Base-by-base conservation (phyloP, 164 flowering plant species). In the Kalanchoe fedtschenkoi region DNA sequence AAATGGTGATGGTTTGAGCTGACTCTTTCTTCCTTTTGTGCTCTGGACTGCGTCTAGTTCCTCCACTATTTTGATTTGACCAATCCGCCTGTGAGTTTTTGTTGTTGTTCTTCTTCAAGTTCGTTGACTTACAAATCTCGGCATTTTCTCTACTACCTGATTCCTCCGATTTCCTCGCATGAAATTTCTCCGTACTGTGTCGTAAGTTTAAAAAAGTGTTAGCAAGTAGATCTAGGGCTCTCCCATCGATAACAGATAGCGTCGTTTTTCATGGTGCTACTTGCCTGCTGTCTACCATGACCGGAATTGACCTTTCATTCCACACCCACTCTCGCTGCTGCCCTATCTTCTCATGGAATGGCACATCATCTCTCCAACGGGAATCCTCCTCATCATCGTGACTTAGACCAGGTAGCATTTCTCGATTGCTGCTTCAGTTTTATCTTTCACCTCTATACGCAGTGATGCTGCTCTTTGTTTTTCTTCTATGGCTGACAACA, bases 261-360 rank as follows among this genome's bases (percentile, higher is more conserved):
- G 29, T 47, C 29, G 30, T 8, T 22, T 47, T 47, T 47, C 28
- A 47, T 47, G n/a, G n/a, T n/a, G n/a, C n/a, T n/a, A n/a, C n/a
- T n/a, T n/a, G 54, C 24, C 28, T 29, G 54, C 54, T 19, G 54
- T 21, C 29, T 21, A 47, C 16, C 54, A 47, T 47, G 54, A 47
- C 54, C 29, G 54, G 54, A 47, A 47, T 47, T 47, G 54, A 47
- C 54, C 4, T 21, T 26, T 44, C 17, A 42, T 17, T 42, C 46
- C 46, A 19, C 46, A 42, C 17, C 46, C 16, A 42, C 17, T 69
- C 54, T 77, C 55, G n/a, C n/a, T n/a, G n/a, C n/a, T n/a, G n/a
- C n/a, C n/a, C n/a, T n/a, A n/a, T n/a, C n/a, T n/a, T 77, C 91
- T 80, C 93, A 89, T 92, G 95, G 98, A 92, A 92, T 92, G 98